phyloP scores from a whole-genome alignment of 208 protist genomes.

The Crithidia mellificae region DNA sequence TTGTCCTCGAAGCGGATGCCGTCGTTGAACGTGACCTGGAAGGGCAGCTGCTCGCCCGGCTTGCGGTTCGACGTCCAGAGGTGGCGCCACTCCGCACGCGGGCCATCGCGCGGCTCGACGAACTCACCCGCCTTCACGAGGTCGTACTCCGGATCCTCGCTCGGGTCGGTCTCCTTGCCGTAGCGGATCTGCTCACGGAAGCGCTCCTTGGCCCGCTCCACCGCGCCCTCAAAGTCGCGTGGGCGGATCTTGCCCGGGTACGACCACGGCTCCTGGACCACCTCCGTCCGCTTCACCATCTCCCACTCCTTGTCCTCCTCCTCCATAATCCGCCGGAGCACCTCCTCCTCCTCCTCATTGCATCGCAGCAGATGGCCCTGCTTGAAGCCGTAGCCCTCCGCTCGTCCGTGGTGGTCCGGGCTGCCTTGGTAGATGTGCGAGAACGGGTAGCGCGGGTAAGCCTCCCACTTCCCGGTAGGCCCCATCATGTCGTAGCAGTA shows the following conservation, averaged over 20 bases:
- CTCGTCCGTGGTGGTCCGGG: conserved; percentile 77
- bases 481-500: conserved; percentile 90
- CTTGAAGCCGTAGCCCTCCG: conserved; percentile 89
- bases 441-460: conserved; percentile 89
- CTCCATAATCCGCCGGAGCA: conserved; percentile 90
- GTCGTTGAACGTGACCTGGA: conserved; percentile 90
- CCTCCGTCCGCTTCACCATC: conserved; percentile 91
- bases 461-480: conserved; percentile 87
- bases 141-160: conserved; percentile 88
- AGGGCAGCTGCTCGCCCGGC: conserved; percentile 61
- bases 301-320: conserved; percentile 92
- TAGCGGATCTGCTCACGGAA: conserved; percentile 82
- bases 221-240: conserved; percentile 79
- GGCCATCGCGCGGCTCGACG: conserved; percentile 88
- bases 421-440: conserved; percentile 78
- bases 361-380: conserved; percentile 88
- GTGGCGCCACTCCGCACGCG: conserved; percentile 88
- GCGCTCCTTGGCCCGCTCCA: conserved; percentile 86
- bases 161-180: conserved; percentile 85
- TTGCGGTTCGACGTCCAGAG: conserved; percentile 82
- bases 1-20: conserved; percentile 88
- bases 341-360: conserved; percentile 85
- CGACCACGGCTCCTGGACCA: conserved; percentile 90
- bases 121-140: conserved; percentile 86
- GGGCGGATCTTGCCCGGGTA: conserved; percentile 90